Conservation (phyloP, 306 rosid species). For the Herpetospermum pedunculosum region DNA sequence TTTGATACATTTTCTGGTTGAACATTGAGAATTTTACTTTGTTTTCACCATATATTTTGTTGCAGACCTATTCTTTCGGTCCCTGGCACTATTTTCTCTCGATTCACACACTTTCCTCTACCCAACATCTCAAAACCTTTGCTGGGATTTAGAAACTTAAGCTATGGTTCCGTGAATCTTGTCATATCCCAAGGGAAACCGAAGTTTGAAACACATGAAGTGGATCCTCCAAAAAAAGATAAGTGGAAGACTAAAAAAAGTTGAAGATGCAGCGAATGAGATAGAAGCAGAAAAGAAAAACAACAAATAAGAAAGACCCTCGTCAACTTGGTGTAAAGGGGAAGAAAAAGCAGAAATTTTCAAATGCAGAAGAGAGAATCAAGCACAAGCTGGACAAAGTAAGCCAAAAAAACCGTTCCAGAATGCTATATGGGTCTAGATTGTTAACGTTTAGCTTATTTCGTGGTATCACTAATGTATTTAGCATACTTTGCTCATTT, state of each 20-base stretch:
- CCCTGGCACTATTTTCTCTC: no score
- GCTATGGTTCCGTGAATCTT: slow-evolving; percentile 57
- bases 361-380: slow-evolving; percentile 50
- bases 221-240: slow-evolving; percentile 71
- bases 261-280: slow-evolving; percentile 62
- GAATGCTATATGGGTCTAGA: not conserved
- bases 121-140: no score
- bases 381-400: slow-evolving; percentile 72
- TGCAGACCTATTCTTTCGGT: no score
- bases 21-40: no score
- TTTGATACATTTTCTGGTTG: no score
- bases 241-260: no score
- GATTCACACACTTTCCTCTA: no score
- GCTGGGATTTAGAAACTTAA: slow-evolving; percentile 42
- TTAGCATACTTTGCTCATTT: not conserved
- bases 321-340: slow-evolving; percentile 52
- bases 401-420: slow-evolving; percentile 1
- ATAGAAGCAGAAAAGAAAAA: slow-evolving; percentile 61
- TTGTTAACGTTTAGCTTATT: not conserved
- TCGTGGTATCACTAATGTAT: not conserved
- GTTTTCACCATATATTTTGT: no score
- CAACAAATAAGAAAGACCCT: slow-evolving; percentile 68
- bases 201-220: slow-evolving; percentile 54
- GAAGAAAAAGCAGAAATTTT: slow-evolving; percentile 60
- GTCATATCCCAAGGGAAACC: slow-evolving; percentile 58